A percentile compares a stretch with the other conserved stretches of the same genome.
These are phyloP conservation scores for Hortaea werneckii DNA, from an alignment of 2,329 filamentous ascomycete species.

Conservation along the genomic window DNA sequence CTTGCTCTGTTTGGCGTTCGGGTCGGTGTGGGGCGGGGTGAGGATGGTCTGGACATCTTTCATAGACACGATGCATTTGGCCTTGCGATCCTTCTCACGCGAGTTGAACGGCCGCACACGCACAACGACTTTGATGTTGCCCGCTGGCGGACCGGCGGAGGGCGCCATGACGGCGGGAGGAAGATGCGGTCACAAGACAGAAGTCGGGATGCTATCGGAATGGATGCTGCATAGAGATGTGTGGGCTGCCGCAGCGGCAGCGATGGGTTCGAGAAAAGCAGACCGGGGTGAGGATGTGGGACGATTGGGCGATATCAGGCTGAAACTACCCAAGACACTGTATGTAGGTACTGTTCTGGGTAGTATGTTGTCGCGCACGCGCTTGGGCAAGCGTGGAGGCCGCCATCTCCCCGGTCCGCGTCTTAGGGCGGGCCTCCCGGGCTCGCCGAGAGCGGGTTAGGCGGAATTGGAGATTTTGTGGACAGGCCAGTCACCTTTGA, in stretches of 20 bases:
- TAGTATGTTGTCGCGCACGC: too few species aligned
- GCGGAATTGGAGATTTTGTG: too few species aligned
- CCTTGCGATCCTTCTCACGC: conserved; percentile 71
- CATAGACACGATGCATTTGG: conserved; percentile 98
- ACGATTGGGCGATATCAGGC: too few species aligned
- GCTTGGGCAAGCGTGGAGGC: too few species aligned
- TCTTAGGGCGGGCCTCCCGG: too few species aligned
- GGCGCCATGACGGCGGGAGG: conserved; percentile 14
- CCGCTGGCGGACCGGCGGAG: conserved; percentile 4
- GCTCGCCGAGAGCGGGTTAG: too few species aligned
- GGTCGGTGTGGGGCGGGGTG: conserved; percentile 54
- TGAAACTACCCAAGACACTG: too few species aligned
- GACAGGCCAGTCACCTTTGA: too few species aligned
- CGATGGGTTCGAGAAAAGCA: not conserved
- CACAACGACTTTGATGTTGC: conserved; percentile 99
- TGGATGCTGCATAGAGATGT: conserved; percentile 8
- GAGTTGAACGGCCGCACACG: conserved; percentile 87
- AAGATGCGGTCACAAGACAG: not conserved
- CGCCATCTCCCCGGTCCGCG: too few species aligned
- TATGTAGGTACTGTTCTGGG: too few species aligned
- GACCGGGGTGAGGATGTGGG: too few species aligned
- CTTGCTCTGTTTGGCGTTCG: conserved; percentile 47
- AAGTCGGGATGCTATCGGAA: conserved; percentile 3
- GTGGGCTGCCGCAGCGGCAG: conserved; percentile 7
- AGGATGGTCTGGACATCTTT: conserved; percentile 85